A percentile compares a stretch with the other conserved stretches of the same genome.
These are phyloP conservation scores for Tinospora cordifolia DNA, from an alignment of 164 flowering plant species.

Conservation along the genomic window DNA sequence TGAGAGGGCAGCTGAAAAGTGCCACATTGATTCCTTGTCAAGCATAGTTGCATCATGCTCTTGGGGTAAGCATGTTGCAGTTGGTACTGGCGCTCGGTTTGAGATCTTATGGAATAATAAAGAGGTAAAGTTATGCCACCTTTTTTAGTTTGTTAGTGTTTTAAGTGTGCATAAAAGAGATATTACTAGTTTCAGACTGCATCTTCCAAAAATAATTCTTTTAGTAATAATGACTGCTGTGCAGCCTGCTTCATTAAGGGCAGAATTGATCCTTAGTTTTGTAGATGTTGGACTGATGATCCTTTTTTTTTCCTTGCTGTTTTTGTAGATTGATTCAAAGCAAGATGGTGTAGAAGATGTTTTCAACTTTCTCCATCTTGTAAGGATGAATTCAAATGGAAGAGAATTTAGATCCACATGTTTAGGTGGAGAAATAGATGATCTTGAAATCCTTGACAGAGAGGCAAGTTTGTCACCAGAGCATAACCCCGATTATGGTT, in stretches of 20 bases:
- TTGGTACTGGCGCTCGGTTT: slow-evolving; percentile 85
- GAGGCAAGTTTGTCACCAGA: slow-evolving; percentile 47
- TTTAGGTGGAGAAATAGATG: slow-evolving; percentile 63
- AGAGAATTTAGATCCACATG: slow-evolving; percentile 34
- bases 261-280: neutral
- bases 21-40: slow-evolving; percentile 60
- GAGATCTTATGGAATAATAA: slow-evolving; percentile 63
- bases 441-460: slow-evolving; percentile 33
- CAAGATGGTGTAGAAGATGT: slow-evolving; percentile 43
- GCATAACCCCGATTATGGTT: slow-evolving; percentile 27
- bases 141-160: neutral
- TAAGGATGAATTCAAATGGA: slow-evolving; percentile 29
- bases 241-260: neutral
- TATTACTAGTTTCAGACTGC: neutral
- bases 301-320: neutral
- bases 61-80: slow-evolving; percentile 86
- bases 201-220: neutral
- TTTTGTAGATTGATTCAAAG: slow-evolving; percentile 29
- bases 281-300: neutral
- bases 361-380: slow-evolving; percentile 65
- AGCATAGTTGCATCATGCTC: slow-evolving; percentile 89
- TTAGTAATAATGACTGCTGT: neutral
- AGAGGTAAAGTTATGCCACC: slow-evolving; percentile 33
- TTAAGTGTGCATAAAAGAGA: neutral
- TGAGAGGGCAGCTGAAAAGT: slow-evolving; percentile 87